Conservation (phyloP, 2,329 filamentous ascomycete species). For the Colletotrichum siamense region DNA sequence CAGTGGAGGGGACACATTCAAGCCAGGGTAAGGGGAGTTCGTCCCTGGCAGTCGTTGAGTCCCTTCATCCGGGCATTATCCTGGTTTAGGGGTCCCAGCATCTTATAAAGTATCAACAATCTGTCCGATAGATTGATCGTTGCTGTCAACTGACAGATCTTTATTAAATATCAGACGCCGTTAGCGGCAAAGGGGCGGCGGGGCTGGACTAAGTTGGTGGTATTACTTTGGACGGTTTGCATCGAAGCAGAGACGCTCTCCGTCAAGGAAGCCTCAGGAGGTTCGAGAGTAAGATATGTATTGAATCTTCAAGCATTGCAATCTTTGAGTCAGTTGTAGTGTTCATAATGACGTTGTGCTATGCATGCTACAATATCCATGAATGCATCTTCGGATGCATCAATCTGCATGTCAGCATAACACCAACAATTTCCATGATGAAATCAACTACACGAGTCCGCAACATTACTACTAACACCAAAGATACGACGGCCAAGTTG, state of each 20-base stretch:
- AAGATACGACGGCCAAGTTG: background rate
- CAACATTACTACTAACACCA: background rate
- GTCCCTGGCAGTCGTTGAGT: background rate
- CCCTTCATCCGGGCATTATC: background rate
- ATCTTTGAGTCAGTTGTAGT: accelerated
- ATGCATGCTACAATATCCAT: background rate
- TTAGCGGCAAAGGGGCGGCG: background rate
- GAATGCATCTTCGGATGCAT: background rate
- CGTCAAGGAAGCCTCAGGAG: background rate
- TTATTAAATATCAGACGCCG: background rate
- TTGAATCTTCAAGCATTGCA: background rate
- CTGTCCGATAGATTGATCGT: background rate
- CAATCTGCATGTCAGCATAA: background rate
- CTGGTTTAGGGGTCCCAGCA: background rate
- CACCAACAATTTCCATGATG: background rate
- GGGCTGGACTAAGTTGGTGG: accelerated
- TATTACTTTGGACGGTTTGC: accelerated
- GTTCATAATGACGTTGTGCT: background rate
- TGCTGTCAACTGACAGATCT: background rate
- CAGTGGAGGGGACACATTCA: accelerated
- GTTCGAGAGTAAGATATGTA: background rate
- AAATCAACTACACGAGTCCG: background rate
- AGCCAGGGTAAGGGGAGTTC: background rate
- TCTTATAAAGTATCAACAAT: background rate
- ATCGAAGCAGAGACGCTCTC: background rate